Evolutionary conservation across 2,329 filamentous ascomycete genomes (phyloP).

Genomic region (Paecilomyces variotii): DNA sequence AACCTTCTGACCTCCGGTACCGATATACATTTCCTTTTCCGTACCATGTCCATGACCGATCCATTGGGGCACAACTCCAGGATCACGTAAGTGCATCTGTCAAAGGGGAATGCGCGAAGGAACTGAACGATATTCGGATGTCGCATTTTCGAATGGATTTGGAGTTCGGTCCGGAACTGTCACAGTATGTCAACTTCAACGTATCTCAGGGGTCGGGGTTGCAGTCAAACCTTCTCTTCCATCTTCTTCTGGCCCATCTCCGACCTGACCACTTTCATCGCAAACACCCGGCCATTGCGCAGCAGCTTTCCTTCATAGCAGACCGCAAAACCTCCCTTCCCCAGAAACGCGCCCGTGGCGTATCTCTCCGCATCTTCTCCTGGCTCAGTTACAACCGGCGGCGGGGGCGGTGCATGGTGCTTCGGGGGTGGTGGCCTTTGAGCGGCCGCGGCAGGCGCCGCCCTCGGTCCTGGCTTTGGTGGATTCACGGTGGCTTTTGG

Average conservation of each 20-base stretch:
- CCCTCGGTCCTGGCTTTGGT: slow-evolving; percentile 31
- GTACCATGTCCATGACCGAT: slow-evolving; percentile 96
- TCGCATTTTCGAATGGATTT: slow-evolving; percentile 96
- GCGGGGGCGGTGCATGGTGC: slow-evolving; percentile 40
- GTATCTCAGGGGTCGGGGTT: neutral
- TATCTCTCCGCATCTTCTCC: slow-evolving; percentile 38
- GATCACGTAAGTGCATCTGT: slow-evolving; percentile 84
- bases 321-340: slow-evolving; percentile 44
- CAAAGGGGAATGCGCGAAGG: slow-evolving; percentile 83
- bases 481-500: slow-evolving; percentile 32
- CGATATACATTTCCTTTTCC: slow-evolving; percentile 79
- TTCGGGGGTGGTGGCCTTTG: slow-evolving; percentile 29
- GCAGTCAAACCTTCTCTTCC: slow-evolving; percentile 38
- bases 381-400: slow-evolving; percentile 37
- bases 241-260: slow-evolving; percentile 45
- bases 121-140: slow-evolving; percentile 96
- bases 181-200: slow-evolving; percentile 8
- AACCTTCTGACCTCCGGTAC: slow-evolving; percentile 92
- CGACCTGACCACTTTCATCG: slow-evolving; percentile 44
- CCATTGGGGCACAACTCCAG: slow-evolving; percentile 92
- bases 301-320: slow-evolving; percentile 41
- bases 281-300: slow-evolving; percentile 38
- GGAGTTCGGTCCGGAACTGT: slow-evolving; percentile 71
- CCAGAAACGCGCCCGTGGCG: slow-evolving; percentile 37
- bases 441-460: slow-evolving; percentile 16